phyloP scores from a whole-genome alignment of 2,329 filamentous ascomycete genomes.

The Aspergillus brasiliensis region DNA sequence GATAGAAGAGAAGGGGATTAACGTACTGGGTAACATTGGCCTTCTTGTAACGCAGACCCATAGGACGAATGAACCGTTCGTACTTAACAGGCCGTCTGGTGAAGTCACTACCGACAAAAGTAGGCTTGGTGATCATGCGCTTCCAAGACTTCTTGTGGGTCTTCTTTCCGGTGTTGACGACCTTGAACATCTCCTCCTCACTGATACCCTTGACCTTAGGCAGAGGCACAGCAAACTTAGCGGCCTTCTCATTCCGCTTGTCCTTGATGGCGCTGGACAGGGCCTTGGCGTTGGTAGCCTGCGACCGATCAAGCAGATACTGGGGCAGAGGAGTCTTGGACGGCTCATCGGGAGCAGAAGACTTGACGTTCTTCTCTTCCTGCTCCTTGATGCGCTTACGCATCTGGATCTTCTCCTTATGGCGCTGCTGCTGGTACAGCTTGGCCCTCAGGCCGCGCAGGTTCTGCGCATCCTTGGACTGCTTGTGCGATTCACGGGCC shows the following conservation, averaged over 20 bases:
- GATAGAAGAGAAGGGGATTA: neutral
- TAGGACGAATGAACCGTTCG: conserved; percentile 71
- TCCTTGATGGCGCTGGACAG: conserved; percentile 89
- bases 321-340: conserved; percentile 77
- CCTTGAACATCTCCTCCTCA: conserved; percentile 98
- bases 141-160: conserved; percentile 77
- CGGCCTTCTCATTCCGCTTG: conserved; percentile 90
- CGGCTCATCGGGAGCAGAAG: conserved; percentile 73
- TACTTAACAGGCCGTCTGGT: conserved; percentile 82
- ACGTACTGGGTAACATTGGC: conserved; percentile 63
- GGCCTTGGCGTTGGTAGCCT: conserved; percentile 70
- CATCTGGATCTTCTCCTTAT: conserved; percentile 98
- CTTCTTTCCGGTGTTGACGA: conserved; percentile 95
- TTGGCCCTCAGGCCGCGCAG: conserved; percentile 89
- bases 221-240: conserved; percentile 86
- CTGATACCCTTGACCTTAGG: conserved; percentile 92
- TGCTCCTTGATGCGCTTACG: conserved; percentile 91
- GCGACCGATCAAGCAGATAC: conserved; percentile 86
- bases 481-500: conserved; percentile 86
- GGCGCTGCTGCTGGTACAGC: conserved; percentile 87
- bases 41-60: conserved; percentile 79
- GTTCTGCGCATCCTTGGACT: conserved; percentile 88
- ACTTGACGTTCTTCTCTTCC: conserved; percentile 96
- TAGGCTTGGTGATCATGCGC: conserved; percentile 72
- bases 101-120: conserved; percentile 90